Percentiles rank a stretch among this genome's conserved stretches.
These are phyloP conservation scores for Sporothrix inflata DNA, from an alignment of 2,329 filamentous ascomycete genomes.

Conservation along the genomic window DNA sequence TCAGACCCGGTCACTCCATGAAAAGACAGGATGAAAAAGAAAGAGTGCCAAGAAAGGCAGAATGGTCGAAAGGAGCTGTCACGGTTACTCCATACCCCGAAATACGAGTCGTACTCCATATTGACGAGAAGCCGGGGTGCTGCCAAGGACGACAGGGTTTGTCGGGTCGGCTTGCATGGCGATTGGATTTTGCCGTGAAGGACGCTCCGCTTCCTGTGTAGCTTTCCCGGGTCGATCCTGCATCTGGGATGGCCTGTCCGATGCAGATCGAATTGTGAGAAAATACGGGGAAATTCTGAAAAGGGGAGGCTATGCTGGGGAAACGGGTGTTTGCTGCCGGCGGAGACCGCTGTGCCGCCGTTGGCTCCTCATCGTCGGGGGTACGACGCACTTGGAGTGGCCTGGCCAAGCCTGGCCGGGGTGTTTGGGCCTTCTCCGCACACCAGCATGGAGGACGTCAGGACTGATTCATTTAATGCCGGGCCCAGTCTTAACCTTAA, in stretches of 20 bases:
- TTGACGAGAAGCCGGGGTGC: neutral
- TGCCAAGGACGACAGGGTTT: neutral
- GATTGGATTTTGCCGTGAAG: neutral
- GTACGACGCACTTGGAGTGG: too few species aligned
- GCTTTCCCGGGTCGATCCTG: neutral
- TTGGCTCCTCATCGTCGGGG: too few species aligned
- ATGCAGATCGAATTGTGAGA: neutral
- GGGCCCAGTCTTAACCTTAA: neutral
- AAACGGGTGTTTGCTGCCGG: too few species aligned
- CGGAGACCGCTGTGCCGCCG: too few species aligned
- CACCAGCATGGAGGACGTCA: neutral
- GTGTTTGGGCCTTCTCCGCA: neutral
- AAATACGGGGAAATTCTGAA: neutral
- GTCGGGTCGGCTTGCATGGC: neutral
- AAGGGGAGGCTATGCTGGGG: too few species aligned
- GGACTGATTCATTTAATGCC: neutral
- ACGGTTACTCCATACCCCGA: neutral
- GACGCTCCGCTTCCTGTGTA: neutral
- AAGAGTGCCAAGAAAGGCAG: neutral
- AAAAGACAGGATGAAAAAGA: neutral
- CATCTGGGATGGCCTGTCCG: neutral
- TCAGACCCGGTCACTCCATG: neutral
- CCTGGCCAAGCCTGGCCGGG: too few species aligned
- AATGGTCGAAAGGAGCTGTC: neutral
- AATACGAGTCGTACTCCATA: neutral